phyloP scores from a whole-genome alignment of 1,284 basidiomycete genomes.

The Leccinum griseonigrum region DNA sequence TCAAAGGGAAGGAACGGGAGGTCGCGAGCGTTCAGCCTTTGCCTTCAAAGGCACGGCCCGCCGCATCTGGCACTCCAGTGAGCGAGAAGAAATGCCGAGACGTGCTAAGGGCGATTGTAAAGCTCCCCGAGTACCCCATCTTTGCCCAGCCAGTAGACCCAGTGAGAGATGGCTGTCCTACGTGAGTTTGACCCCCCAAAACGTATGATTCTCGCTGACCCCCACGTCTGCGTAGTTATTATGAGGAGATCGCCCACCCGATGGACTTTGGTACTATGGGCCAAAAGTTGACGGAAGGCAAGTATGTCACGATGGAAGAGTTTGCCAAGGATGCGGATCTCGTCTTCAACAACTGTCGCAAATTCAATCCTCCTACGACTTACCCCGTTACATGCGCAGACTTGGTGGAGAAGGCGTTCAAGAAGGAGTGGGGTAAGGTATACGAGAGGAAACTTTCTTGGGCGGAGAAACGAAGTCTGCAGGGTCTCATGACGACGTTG shows the following conservation, averaged over 20 bases:
- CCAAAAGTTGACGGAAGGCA: conserved; percentile 63
- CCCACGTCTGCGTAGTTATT: conserved; percentile 59
- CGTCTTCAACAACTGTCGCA: conserved; percentile 85
- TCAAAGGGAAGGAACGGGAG: conserved; percentile 71
- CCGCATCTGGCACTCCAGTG: conserved; percentile 47
- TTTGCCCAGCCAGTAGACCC: conserved; percentile 91
- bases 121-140: conserved; percentile 69
- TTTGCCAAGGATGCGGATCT: conserved; percentile 83
- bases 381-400: conserved; percentile 75
- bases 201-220: background rate
- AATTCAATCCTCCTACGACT: conserved; percentile 85
- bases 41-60: conserved; percentile 45
- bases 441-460: conserved; percentile 74
- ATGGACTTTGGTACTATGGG: conserved; percentile 94
- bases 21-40: conserved; percentile 31
- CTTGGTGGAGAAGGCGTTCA: conserved; percentile 70
- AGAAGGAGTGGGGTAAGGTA: conserved; percentile 85
- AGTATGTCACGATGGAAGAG: conserved; percentile 79
- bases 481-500: conserved; percentile 69
- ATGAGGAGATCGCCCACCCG: conserved; percentile 89
- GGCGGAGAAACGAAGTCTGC: conserved; percentile 80
- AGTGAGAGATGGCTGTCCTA: conserved; percentile 77
- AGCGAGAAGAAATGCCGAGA: conserved; percentile 81
- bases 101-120: conserved; percentile 64
- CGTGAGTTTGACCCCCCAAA: conserved; percentile 49